These are phyloP conservation scores for Leishmania aethiopica DNA, from an alignment of 208 protist genomes.

Conservation along the genomic window DNA sequence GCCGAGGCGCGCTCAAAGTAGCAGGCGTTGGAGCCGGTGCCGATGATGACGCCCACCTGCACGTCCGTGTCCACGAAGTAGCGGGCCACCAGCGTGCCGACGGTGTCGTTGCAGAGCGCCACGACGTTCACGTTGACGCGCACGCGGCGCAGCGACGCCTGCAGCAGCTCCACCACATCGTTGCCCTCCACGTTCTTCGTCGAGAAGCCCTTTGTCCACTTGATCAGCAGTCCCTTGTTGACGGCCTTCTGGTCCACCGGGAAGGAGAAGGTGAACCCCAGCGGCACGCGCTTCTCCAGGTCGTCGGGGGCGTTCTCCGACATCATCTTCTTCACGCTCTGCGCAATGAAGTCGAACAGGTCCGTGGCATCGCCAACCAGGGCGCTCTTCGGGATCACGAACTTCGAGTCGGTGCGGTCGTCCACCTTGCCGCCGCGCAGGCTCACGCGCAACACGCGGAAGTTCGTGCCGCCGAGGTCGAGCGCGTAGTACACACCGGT, in stretches of 20 bases:
- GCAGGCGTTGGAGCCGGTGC: conserved; percentile 91
- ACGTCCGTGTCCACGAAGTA: conserved; percentile 69
- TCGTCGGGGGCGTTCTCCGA: conserved; percentile 62
- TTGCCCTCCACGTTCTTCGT: conserved; percentile 85
- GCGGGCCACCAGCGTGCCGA: conserved; percentile 85
- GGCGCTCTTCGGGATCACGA: conserved; percentile 56
- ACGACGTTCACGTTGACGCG: conserved; percentile 80
- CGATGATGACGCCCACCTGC: conserved; percentile 89
- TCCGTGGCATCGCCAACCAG: conserved; percentile 55
- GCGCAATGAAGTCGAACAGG: conserved; percentile 91
- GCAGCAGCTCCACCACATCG: conserved; percentile 89
- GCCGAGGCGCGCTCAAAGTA: conserved; percentile 83
- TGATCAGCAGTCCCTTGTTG: conserved; percentile 79
- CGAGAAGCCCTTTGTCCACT: conserved; percentile 93
- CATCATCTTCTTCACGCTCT: conserved; percentile 72
- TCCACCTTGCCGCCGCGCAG: conserved; percentile 58
- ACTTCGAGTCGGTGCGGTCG: conserved; percentile 46
- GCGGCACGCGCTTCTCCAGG: conserved; percentile 52
- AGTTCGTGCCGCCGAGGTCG: conserved; percentile 93
- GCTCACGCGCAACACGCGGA: conserved; percentile 78
- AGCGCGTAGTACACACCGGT: conserved; percentile 87
- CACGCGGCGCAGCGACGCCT: conserved; percentile 60
- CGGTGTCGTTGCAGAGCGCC: conserved; percentile 92
- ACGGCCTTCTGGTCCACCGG: conserved; percentile 84
- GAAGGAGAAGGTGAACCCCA: conserved; percentile 95